Percentiles rank a stretch among this genome's conserved stretches.
Evolutionary conservation across 1,139 yeast species (phyloP).

Genomic region (Hanseniaspora uvarum): DNA sequence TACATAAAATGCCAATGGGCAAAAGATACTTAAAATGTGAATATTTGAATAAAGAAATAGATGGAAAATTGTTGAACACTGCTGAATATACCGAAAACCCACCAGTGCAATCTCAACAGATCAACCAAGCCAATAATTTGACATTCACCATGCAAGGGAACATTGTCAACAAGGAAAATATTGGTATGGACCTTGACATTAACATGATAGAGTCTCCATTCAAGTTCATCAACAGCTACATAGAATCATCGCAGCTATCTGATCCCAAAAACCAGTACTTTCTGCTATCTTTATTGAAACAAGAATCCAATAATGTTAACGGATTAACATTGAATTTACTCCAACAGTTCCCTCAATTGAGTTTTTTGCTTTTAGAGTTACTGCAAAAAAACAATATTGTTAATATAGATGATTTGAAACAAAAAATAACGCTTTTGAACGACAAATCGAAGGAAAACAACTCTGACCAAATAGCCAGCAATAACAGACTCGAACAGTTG

Average conservation of each 20-base stretch:
- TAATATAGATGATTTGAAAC: constrained; percentile 30
- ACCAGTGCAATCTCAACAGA: constrained; percentile 18
- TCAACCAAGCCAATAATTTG: constrained; percentile 17
- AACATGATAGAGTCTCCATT: constrained; percentile 48
- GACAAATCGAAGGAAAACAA: constrained; percentile 16
- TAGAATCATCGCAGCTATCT: constrained; percentile 10
- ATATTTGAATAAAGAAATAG: constrained; percentile 34
- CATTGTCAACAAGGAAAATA: constrained; percentile 6
- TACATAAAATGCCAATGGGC: constrained; percentile 71
- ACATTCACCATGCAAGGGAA: constrained; percentile 19
- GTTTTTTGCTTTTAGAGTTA: constrained; percentile 74
- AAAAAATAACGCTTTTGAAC: constrained; percentile 25
- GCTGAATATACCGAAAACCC: constrained; percentile 31
- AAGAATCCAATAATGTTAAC: constrained; percentile 50
- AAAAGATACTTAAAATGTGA: constrained; percentile 65
- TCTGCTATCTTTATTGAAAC: constrained; percentile 48
- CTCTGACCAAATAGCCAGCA: constrained; percentile 17
- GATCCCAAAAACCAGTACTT: constrained; percentile 26
- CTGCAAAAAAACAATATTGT: constrained; percentile 41
- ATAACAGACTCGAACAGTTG: constrained; percentile 18
- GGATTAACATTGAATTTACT: constrained; percentile 56
- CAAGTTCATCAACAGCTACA: constrained; percentile 45
- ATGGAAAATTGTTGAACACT: background rate
- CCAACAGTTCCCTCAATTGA: constrained; percentile 63
- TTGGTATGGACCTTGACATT: constrained; percentile 49